Percentiles rank a stretch among this genome's conserved stretches.
These are phyloP conservation scores for Cladobotryum protrusum DNA, from an alignment of 2,329 filamentous ascomycete genomes.

Conservation along the genomic window DNA sequence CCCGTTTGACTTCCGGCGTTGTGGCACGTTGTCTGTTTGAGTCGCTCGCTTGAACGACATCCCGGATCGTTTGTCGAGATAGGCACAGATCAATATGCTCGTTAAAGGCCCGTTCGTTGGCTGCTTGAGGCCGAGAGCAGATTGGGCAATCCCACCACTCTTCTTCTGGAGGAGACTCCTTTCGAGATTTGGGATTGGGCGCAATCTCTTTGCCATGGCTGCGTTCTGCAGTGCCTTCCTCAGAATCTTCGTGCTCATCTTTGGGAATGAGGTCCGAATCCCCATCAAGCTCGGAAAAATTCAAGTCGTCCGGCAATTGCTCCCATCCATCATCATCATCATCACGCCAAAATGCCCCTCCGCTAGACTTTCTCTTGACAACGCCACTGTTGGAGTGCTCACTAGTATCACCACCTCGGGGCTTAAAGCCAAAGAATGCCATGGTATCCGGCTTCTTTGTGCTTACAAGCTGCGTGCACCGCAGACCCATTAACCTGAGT, in stretches of 20 bases:
- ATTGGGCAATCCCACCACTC: slow-evolving; percentile 82
- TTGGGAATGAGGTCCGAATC: neutral
- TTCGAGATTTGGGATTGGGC: slow-evolving; percentile 33
- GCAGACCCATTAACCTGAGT: slow-evolving; percentile 77
- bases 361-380: slow-evolving; percentile 31
- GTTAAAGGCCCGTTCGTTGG: slow-evolving; percentile 76
- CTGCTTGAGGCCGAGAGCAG: slow-evolving; percentile 67
- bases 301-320: slow-evolving; percentile 60
- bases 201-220: slow-evolving; percentile 47
- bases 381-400: slow-evolving; percentile 12
- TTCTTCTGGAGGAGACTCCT: slow-evolving; percentile 26
- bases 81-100: slow-evolving; percentile 89
- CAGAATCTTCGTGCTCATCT: neutral
- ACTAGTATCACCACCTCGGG: slow-evolving; percentile 19
- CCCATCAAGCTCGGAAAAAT: slow-evolving; percentile 6
- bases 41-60: slow-evolving; percentile 59
- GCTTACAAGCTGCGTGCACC: slow-evolving; percentile 81
- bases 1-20: slow-evolving; percentile 32
- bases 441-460: slow-evolving; percentile 74
- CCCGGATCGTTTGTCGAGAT: slow-evolving; percentile 77
- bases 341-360: slow-evolving; percentile 5
- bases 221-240: slow-evolving; percentile 3
- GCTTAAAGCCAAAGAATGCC: slow-evolving; percentile 68
- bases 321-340: slow-evolving; percentile 44
- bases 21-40: slow-evolving; percentile 20